These are phyloP conservation scores for Pulchroboletus neoregius DNA, from an alignment of 1,284 basidiomycete genomes.

Conservation along the genomic window DNA sequence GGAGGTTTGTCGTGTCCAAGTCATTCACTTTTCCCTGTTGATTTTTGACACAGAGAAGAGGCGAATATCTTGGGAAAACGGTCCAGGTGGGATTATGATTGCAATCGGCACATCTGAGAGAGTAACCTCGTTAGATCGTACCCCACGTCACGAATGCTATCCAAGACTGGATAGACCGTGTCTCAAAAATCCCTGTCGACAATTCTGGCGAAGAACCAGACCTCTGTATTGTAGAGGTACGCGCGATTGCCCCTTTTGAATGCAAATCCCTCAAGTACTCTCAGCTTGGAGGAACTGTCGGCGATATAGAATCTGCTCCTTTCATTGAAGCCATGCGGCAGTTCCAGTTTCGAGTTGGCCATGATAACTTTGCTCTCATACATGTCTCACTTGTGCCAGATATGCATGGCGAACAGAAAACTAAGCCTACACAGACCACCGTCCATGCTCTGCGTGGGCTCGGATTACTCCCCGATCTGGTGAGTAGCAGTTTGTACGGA, in stretches of 20 bases:
- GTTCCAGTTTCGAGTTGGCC: constrained; percentile 98
- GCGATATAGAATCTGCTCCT: constrained; percentile 94
- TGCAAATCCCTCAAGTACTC: constrained; percentile 6
- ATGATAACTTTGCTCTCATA: constrained; percentile 96
- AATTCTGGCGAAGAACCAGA: constrained; percentile 93
- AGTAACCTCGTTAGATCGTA: constrained; percentile 66
- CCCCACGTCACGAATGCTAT: constrained; percentile 97
- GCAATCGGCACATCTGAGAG: not conserved
- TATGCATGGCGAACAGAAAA: constrained; percentile 99
- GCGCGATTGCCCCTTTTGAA: constrained; percentile 11
- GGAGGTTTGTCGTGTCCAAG: constrained; percentile 61
- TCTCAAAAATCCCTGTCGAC: constrained; percentile 91
- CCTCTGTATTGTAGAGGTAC: constrained; percentile 94
- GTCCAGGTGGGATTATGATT: constrained; percentile 61
- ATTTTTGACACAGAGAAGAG: constrained; percentile 62
- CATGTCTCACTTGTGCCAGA: constrained; percentile 98
- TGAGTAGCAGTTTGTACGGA: constrained; percentile 38
- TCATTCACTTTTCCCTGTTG: constrained; percentile 17
- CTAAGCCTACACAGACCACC: constrained; percentile 97
- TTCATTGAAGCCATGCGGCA: constrained; percentile 99
- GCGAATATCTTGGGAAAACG: constrained; percentile 97
- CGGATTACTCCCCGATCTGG: constrained; percentile 90
- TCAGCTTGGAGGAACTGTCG: constrained; percentile 93
- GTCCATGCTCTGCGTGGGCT: constrained; percentile 92
- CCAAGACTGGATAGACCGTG: constrained; percentile 98